These are phyloP conservation scores for Xylaria sp. DNA, from an alignment of 2,329 filamentous ascomycete genomes.

Conservation along the genomic window DNA sequence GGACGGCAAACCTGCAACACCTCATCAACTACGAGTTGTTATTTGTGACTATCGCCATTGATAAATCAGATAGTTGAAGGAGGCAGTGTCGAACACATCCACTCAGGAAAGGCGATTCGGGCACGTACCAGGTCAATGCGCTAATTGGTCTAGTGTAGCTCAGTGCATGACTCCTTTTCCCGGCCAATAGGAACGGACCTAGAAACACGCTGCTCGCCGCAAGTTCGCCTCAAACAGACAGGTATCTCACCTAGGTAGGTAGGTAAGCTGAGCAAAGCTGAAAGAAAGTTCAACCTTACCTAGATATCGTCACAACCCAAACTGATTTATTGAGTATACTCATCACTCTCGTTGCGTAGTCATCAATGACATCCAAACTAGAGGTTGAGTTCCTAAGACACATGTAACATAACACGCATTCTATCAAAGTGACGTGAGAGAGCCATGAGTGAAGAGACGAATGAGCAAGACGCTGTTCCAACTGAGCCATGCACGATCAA, in stretches of 20 bases:
- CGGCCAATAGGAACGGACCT: slow-evolving; percentile 10
- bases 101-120: slow-evolving; percentile 5
- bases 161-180: background rate
- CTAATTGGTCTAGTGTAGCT: slow-evolving; percentile 18
- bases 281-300: slow-evolving; percentile 4
- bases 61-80: slow-evolving; percentile 7
- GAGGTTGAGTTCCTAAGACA: background rate
- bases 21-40: background rate
- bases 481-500: slow-evolving; percentile 17
- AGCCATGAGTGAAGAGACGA: slow-evolving; percentile 27
- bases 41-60: background rate
- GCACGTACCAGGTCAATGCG: slow-evolving; percentile 7
- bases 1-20: background rate
- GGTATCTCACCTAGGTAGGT: background rate
- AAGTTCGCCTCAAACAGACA: slow-evolving; percentile 1
- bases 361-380: background rate
- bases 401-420: background rate
- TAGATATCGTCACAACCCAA: background rate
- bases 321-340: slow-evolving; percentile 3
- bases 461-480: background rate
- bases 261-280: slow-evolving; percentile 16
- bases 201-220: background rate
- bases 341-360: background rate
- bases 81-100: slow-evolving; percentile 23
- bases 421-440: background rate